Evolutionary conservation across 176 grass and related monocot genomes (phyloP).

Genomic region (sorghum (Sorghum bicolor)): Sorghum_bicolor_NCBIv3 NC_012871.2:67262001-67262500

Average conservation of each 20-base stretch:
- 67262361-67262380: background rate
- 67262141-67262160: constrained; percentile 76
- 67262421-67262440: background rate
- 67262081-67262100: constrained; percentile 48
- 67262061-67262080: constrained; percentile 61
- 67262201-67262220: background rate
- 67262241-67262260: background rate
- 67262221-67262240: background rate
- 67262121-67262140: constrained; percentile 40
- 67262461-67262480: background rate
- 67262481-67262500: background rate
- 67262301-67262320: background rate
- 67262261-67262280: constrained; percentile 34
- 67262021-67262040: constrained; percentile 63
- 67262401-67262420: background rate
- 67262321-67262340: background rate
- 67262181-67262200: constrained; percentile 41
- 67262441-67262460: background rate
- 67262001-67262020: constrained; percentile 24
- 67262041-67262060: constrained; percentile 73
- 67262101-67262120: background rate
- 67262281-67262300: background rate
- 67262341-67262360: constrained; percentile 2
- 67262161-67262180: constrained; percentile 48
- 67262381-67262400: background rate